phyloP scores from a whole-genome alignment of 164 flowering plant genomes.

The Dillenia suffruticosa region DNA sequence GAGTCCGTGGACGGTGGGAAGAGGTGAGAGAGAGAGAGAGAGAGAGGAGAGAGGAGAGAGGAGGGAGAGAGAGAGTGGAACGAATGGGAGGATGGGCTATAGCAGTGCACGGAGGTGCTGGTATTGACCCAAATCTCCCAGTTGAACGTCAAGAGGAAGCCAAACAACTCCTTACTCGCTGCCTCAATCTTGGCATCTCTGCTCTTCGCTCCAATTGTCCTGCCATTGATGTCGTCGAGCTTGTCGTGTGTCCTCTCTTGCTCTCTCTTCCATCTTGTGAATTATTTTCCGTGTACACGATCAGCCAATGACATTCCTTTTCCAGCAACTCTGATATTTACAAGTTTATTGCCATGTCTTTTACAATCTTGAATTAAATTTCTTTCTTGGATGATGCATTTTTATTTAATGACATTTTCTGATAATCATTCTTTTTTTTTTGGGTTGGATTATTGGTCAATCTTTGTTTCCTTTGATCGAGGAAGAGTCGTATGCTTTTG shows the following conservation, averaged over 20 bases:
- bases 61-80: conserved; percentile 12
- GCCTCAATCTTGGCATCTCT: conserved; percentile 78
- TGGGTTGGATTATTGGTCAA: no score
- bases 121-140: conserved; percentile 91
- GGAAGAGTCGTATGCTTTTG: no score
- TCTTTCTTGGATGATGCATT: no score
- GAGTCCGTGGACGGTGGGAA: background rate
- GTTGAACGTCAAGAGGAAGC: conserved; percentile 70
- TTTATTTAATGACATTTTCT: no score
- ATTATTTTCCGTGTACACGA: background rate
- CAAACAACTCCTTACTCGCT: conserved; percentile 68
- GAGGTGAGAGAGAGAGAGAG: conserved; percentile 1
- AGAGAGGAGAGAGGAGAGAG: conserved; percentile 8
- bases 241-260: conserved; percentile 50
- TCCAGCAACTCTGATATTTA: no score
- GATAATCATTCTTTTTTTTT: no score
- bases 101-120: conserved; percentile 98
- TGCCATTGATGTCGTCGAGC: conserved; percentile 93
- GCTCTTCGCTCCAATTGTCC: conserved; percentile 66
- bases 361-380: no score
- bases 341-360: no score
- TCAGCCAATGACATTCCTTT: no score
- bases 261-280: background rate
- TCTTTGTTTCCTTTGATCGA: no score
- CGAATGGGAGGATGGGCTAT: conserved; percentile 88